Evolutionary conservation across 2,329 filamentous ascomycete genomes (phyloP), one percentile per base, ranked within the genome.

Genomic region (Exophiala xenobiotica): DNA sequence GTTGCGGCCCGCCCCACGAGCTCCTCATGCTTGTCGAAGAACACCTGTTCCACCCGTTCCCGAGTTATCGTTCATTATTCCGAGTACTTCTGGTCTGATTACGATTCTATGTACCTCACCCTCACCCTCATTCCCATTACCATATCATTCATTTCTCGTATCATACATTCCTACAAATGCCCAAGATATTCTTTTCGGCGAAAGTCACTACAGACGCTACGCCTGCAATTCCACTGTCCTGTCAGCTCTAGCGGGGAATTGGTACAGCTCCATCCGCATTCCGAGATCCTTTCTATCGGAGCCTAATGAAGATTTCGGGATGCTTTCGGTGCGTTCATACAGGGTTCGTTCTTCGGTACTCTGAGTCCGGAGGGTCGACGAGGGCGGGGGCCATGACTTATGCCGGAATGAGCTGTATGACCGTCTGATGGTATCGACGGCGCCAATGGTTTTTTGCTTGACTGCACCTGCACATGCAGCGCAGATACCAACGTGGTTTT

Each of bases 401-500:
- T 48, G 45, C 18, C 40, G 39, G 33, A 52, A 20, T 11, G 51
- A 45, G 22, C 49, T 39, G 12, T 53, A 57, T 12, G 52, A 46
- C 8, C 22, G 16, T 35, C 37, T 27, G 27, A 54, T 45, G n/a
- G 20, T 51, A 5, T 46, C 24, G 27, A 48, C 49, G 7, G 45
- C 49, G 14, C 48, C 3, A 19, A 53, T 22, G n/a, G 45, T 37
- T 39, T 42, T 54, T 22, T 53, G 49, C 23, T 57, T 57, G 49
- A 57, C 45, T 14, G 55, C 48, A n/a, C 55, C 55, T 4, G 40
- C 55, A 37, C 55, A 57, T 18, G 55, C 55, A 19, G 49, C 51
- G 31, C 55, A 57, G 37, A 57, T 57, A n/a, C 55, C 55, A 23
- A 57, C 27, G 41, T 57, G 55, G 51, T 57, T 57, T 24, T 57